These are phyloP conservation scores for Fusarium duplospermum DNA, from an alignment of 2,329 filamentous ascomycete species.

Conservation along the genomic window DNA sequence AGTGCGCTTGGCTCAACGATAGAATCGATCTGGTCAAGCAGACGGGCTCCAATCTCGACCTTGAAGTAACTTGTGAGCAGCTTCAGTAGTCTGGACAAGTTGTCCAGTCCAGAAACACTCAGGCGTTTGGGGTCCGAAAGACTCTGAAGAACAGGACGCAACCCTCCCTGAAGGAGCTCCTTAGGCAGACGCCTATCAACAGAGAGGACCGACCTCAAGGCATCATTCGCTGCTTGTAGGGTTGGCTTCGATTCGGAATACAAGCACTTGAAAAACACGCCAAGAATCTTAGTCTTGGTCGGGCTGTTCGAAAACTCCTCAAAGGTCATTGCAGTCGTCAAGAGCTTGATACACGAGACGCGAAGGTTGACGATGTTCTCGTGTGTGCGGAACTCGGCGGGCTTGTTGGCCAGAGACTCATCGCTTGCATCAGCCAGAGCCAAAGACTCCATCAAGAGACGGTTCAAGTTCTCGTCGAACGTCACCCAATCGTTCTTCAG, in stretches of 20 bases:
- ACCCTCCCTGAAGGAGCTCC: constrained; percentile 91
- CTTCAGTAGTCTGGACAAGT: constrained; percentile 87
- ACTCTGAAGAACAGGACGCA: constrained; percentile 95
- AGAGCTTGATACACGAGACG: constrained; percentile 91
- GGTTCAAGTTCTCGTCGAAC: constrained; percentile 91
- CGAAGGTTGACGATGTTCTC: constrained; percentile 92
- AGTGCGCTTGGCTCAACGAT: constrained; percentile 84
- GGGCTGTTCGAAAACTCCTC: constrained; percentile 86
- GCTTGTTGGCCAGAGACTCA: constrained; percentile 91
- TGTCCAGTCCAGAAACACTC: constrained; percentile 89
- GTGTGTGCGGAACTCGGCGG: constrained; percentile 93
- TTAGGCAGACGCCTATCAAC: constrained; percentile 94
- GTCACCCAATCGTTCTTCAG: constrained; percentile 89
- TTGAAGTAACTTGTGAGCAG: constrained; percentile 99
- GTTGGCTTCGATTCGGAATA: constrained; percentile 94
- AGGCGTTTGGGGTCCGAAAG: constrained; percentile 93
- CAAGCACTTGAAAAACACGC: constrained; percentile 97
- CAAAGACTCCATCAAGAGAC: constrained; percentile 91
- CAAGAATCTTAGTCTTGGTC: constrained; percentile 79
- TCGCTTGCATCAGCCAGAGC: constrained; percentile 95
- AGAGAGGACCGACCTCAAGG: constrained; percentile 86
- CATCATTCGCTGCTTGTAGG: constrained; percentile 92
- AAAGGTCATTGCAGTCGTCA: constrained; percentile 93
- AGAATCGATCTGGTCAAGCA: constrained; percentile 93
- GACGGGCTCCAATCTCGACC: constrained; percentile 91